Percentiles rank a stretch among this genome's conserved stretches.
Evolutionary conservation across 2,329 filamentous ascomycete species (phyloP).

Genomic region (Diplodia intermedia): DNA sequence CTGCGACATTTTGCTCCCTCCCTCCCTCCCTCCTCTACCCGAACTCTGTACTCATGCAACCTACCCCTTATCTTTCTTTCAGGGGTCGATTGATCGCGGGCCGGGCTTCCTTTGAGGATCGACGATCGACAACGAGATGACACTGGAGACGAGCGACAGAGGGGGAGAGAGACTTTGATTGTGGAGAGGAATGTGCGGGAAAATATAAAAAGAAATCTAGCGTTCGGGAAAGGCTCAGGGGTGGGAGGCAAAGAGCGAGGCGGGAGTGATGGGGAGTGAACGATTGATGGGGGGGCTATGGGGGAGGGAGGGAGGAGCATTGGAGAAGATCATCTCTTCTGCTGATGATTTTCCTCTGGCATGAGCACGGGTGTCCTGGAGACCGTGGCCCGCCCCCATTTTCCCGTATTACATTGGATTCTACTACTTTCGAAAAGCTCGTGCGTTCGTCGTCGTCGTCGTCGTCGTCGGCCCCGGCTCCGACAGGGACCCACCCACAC

Average conservation of each 20-base stretch:
- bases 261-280: not conserved
- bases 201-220: constrained; percentile 9
- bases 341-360: not conserved
- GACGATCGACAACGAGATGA: constrained; percentile 21
- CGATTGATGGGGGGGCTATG: not conserved
- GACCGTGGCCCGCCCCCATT: not conserved
- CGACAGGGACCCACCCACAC: not conserved
- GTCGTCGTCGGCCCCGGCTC: too few relatives aligned
- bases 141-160: constrained; percentile 3
- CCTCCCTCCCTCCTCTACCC: not conserved
- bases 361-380: not conserved
- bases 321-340: not conserved
- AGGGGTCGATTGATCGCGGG: constrained; percentile 3
- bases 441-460: not conserved
- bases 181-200: constrained; percentile 6
- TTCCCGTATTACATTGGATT: not conserved
- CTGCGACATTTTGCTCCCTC: not conserved
- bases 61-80: constrained; percentile 20
- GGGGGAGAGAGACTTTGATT: not conserved
- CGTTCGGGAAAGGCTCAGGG: not conserved
- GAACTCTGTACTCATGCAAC: not conserved
- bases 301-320: too few relatives aligned
- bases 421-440: not conserved
- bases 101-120: constrained; percentile 11
- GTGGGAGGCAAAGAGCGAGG: not conserved